phyloP scores from a whole-genome alignment of 306 rosid genomes.

The Oxytropis ochrocephala region DNA sequence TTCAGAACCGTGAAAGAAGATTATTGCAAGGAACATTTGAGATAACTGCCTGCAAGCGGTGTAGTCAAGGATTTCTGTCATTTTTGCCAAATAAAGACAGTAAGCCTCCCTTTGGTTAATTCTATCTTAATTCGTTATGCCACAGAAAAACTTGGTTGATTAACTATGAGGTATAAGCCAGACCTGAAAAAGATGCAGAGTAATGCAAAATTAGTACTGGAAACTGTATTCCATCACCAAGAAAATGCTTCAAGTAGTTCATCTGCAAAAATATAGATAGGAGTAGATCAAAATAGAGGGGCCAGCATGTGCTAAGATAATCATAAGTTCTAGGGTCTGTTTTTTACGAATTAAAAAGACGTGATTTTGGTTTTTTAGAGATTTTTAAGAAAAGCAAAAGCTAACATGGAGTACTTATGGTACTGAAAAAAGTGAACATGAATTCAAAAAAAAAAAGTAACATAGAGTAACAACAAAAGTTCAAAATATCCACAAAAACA shows the following conservation, averaged over 20 bases:
- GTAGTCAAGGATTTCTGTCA: slow-evolving; percentile 53
- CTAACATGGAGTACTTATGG: too few relatives aligned
- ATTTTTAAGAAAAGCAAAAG: too few relatives aligned
- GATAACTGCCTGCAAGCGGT: slow-evolving; percentile 61
- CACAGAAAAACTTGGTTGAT: slow-evolving; percentile 20
- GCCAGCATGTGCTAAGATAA: not conserved
- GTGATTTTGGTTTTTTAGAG: too few relatives aligned
- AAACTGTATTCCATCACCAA: slow-evolving; percentile 2
- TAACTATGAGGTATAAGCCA: slow-evolving; percentile 8
- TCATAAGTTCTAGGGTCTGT: too few relatives aligned
- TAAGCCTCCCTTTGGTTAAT: not conserved
- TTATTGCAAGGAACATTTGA: slow-evolving; percentile 50
- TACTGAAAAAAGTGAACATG: too few relatives aligned
- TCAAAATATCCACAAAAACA: too few relatives aligned
- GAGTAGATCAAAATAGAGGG: not conserved
- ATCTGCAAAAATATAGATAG: slow-evolving; percentile 10
- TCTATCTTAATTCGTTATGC: slow-evolving; percentile 9
- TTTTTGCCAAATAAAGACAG: slow-evolving; percentile 32
- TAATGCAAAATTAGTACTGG: slow-evolving; percentile 13
- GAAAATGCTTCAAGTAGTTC: slow-evolving; percentile 22
- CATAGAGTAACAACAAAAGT: too few relatives aligned
- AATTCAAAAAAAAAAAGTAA: too few relatives aligned
- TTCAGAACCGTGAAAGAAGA: slow-evolving; percentile 78
- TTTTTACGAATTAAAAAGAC: too few relatives aligned
- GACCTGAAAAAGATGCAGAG: slow-evolving; percentile 33